These are phyloP conservation scores for Nephelium lappaceum DNA, from an alignment of 345 rosid species.

Conservation along the genomic window DNA sequence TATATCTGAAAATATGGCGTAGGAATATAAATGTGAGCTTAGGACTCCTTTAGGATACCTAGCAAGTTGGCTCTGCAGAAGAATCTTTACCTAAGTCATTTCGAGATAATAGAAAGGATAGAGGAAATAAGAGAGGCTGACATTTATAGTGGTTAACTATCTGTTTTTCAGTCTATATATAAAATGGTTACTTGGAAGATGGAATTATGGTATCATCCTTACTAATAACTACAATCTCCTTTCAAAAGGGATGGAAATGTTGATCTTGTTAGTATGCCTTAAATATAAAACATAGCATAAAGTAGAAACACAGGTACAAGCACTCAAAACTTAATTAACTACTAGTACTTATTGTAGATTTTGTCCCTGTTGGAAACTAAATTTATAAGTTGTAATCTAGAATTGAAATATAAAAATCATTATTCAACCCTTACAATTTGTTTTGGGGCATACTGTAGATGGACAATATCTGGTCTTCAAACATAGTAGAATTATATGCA, in stretches of 20 bases:
- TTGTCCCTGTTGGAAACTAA: neutral
- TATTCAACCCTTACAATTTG: neutral
- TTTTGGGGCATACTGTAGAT: neutral
- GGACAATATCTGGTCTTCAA: neutral
- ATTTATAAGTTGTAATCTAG: neutral
- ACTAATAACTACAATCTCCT: neutral
- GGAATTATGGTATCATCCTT: neutral
- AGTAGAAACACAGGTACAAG: neutral
- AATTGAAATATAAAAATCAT: neutral
- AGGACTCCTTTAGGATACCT: neutral
- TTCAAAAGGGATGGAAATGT: neutral
- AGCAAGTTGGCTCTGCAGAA: neutral
- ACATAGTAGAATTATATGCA: neutral
- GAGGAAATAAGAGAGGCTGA: neutral
- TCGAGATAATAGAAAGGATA: too few relatives aligned
- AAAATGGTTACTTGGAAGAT: neutral
- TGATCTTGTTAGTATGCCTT: neutral
- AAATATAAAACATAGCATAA: neutral
- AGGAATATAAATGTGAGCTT: neutral
- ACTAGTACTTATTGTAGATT: neutral
- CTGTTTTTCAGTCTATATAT: neutral
- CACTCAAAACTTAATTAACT: neutral
- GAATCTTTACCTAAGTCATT: too few relatives aligned
- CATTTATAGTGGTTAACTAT: neutral
- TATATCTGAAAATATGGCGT: neutral